Evolutionary conservation across 176 grass and related monocot species (phyloP), one percentile per base, ranked within the genome.

Genomic region (Eremochloa ophiuroides): DNA sequence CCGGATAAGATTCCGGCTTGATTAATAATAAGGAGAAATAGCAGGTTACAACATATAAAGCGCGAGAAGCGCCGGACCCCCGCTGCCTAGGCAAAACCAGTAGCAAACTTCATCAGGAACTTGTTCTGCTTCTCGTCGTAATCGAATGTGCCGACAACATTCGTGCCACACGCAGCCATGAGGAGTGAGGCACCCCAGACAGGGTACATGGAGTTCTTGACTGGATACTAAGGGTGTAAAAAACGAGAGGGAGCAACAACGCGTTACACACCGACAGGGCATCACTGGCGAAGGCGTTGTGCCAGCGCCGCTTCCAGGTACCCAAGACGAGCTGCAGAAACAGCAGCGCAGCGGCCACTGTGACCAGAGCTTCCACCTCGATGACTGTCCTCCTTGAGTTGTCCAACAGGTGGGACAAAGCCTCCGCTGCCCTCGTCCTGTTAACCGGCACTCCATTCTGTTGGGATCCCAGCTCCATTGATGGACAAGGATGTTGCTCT

Each of bases 51-150:
- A n/a, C n/a, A n/a, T n/a, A n/a, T n/a, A n/a, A n/a, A n/a, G n/a
- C n/a, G n/a, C n/a, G n/a, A n/a, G n/a, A n/a, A n/a, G n/a, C n/a
- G n/a, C n/a, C n/a, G n/a, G n/a, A n/a, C n/a, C n/a, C n/a, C n/a
- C n/a, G n/a, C n/a, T n/a, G n/a, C n/a, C n/a, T n/a, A n/a, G n/a
- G 33, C 10, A 0, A 75, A 0, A 22, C 7, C 48, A 23, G 37
- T 3, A 55, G 26, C 0, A 0, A 0, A n/a, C 20, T 22, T 1
- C 5, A 29, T 15, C 40, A 28, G 0, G 11, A 1, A 11, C 30
- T 22, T 39, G 7, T 25, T 35, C 0, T 4, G 2, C 3, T 26
- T 39, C 5, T 38, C 20, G 8, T 59, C 1, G 33, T 26, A 3
- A 35, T 39, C 50, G 7, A 23, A 59, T 23, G 6, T 4, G 3